Conservation (phyloP, 805 yeast genomes). For the Ogataea pini region DNA sequence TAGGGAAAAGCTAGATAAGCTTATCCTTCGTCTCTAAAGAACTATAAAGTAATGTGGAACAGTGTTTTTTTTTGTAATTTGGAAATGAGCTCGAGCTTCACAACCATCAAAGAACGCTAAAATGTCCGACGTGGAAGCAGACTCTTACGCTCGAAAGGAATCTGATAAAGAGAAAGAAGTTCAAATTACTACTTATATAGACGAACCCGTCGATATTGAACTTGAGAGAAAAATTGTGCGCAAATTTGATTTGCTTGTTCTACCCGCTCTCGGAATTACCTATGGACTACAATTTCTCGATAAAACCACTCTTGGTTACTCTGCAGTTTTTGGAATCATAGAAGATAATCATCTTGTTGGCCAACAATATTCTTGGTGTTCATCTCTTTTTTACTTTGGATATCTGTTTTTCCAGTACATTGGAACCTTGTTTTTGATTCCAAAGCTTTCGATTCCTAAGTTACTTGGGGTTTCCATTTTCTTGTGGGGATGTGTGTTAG, state of each 20-base stretch:
- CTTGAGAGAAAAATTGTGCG: conserved; percentile 14
- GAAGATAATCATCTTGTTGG: conserved; percentile 49
- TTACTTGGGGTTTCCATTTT: conserved; percentile 47
- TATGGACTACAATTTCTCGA: conserved; percentile 59
- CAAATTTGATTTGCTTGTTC: conserved; percentile 49
- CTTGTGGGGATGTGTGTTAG: conserved; percentile 59
- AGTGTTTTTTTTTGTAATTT: no score
- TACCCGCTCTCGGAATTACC: conserved; percentile 49
- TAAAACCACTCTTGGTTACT: conserved; percentile 51
- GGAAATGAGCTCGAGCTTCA: no score
- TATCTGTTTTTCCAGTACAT: conserved; percentile 55
- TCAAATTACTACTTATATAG: background rate
- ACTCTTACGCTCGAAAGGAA: conserved; percentile 1
- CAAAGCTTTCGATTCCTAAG: conserved; percentile 56
- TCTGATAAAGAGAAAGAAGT: conserved; percentile 5
- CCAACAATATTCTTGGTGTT: conserved; percentile 33
- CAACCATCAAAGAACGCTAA: no score
- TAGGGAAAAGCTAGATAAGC: background rate
- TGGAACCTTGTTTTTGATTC: conserved; percentile 49
- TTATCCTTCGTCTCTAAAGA: no score
- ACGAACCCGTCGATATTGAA: conserved; percentile 13
- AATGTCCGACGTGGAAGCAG: conserved; percentile 11
- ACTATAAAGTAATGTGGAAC: no score
- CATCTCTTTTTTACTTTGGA: conserved; percentile 48
- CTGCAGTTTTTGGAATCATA: conserved; percentile 56